Percentiles rank a stretch among this genome's conserved stretches.
These are phyloP conservation scores for Calonectria pseudoreteaudii DNA, from an alignment of 2,329 filamentous ascomycete genomes.

Conservation along the genomic window DNA sequence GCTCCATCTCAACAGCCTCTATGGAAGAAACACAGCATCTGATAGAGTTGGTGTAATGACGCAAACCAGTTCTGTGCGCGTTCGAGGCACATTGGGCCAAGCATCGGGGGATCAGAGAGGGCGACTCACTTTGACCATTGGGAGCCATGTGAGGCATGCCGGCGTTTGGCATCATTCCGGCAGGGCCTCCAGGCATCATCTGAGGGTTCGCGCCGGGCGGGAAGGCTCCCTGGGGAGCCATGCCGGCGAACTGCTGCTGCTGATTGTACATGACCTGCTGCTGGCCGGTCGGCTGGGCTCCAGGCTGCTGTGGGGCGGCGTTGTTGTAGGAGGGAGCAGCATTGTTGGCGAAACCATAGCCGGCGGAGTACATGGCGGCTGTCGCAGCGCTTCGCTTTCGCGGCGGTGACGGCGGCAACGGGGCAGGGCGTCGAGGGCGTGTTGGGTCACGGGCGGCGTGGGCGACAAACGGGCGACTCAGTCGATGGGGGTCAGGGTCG, in stretches of 20 bases:
- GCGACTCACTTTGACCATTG: conserved; percentile 70
- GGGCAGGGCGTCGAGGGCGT: conserved; percentile 26
- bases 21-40: neutral
- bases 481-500: conserved; percentile 19
- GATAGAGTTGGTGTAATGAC: neutral
- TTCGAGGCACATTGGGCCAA: conserved; percentile 18
- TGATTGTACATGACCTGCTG: conserved; percentile 71
- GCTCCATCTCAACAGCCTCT: conserved; percentile 15
- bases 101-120: conserved; percentile 38
- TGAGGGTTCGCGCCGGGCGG: conserved; percentile 62
- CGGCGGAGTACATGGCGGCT: conserved; percentile 63
- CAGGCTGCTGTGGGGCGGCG: conserved; percentile 52
- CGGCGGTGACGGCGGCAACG: conserved; percentile 24
- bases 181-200: conserved; percentile 67
- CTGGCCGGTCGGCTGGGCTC: conserved; percentile 56
- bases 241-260: conserved; percentile 65
- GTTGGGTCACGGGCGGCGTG: conserved; percentile 33
- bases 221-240: conserved; percentile 64
- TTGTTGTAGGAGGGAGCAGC: conserved; percentile 64
- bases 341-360: conserved; percentile 66
- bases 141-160: conserved; percentile 69
- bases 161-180: conserved; percentile 73
- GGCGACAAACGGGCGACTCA: conserved; percentile 23
- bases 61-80: neutral
- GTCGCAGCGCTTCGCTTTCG: conserved; percentile 16